Evolutionary conservation across 1,284 basidiomycete species (phyloP).

Genomic region (Trametes sp.): DNA sequence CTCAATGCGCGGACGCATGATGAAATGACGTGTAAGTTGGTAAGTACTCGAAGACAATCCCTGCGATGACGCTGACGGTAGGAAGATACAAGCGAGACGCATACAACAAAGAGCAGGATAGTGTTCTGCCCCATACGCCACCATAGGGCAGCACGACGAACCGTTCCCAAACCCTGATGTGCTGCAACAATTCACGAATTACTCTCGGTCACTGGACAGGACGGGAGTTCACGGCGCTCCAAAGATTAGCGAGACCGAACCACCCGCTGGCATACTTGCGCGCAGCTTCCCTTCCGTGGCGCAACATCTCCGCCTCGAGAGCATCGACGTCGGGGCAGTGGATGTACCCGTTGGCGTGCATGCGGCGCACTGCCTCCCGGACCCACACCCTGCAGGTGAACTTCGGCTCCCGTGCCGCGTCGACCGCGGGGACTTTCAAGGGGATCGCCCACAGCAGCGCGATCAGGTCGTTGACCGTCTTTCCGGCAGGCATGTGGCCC

Average conservation of each 20-base stretch:
- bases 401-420: background rate
- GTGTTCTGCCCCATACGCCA: too few relatives aligned
- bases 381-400: constrained; percentile 11
- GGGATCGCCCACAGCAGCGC: background rate
- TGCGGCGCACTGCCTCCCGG: constrained; percentile 5
- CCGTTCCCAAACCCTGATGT: too few relatives aligned
- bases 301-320: constrained; percentile 1
- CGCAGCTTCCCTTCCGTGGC: background rate
- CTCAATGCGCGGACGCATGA: too few relatives aligned
- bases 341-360: background rate
- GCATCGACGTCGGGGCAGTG: constrained; percentile 8
- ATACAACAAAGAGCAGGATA: too few relatives aligned
- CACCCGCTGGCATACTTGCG: background rate
- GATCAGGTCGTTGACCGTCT: background rate
- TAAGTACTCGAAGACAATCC: too few relatives aligned
- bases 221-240: background rate
- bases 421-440: background rate
- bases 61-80: too few relatives aligned
- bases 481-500: background rate
- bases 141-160: too few relatives aligned
- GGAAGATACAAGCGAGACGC: too few relatives aligned
- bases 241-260: background rate
- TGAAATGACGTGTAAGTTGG: too few relatives aligned
- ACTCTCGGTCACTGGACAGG: background rate
- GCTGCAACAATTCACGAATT: too few relatives aligned